A percentile compares a stretch with the other conserved stretches of the same genome.
phyloP scores from a whole-genome alignment of 2,329 filamentous ascomycete genomes.

The Paraphaeosphaeria sporulosa region DNA sequence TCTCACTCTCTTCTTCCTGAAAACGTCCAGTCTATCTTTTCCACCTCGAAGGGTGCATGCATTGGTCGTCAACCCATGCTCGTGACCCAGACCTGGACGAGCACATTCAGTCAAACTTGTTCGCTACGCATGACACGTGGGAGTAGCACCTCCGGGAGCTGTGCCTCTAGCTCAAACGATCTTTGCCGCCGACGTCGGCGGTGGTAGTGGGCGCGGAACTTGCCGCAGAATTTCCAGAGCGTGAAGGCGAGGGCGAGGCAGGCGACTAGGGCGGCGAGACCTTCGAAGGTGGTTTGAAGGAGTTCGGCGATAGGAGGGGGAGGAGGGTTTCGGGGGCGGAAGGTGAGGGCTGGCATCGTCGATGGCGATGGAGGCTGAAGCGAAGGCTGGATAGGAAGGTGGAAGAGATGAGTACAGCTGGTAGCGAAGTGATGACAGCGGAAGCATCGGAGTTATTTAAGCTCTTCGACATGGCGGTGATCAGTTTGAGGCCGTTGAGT shows the following conservation, averaged over 20 bases:
- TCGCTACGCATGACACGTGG: neutral
- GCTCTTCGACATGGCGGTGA: neutral
- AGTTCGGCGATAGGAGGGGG: neutral
- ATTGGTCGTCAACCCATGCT: neutral
- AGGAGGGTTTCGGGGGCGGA: neutral
- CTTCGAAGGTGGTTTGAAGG: neutral
- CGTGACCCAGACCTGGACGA: neutral
- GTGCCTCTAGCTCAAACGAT: slow-evolving; percentile 5
- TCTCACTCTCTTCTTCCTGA: too few species aligned
- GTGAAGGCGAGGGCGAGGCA: neutral
- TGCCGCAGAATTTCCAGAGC: slow-evolving; percentile 7
- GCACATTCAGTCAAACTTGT: neutral
- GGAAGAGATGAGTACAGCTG: neutral
- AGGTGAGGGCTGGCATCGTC: neutral
- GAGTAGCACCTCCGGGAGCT: neutral
- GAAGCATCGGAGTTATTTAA: neutral
- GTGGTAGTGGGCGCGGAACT: slow-evolving; percentile 1
- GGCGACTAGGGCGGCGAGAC: neutral
- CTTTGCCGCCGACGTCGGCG: neutral
- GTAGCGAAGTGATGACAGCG: too few species aligned
- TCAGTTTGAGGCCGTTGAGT: neutral
- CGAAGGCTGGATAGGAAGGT: neutral
- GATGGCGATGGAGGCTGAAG: neutral
- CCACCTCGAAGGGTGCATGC: too few species aligned
- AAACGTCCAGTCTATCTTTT: too few species aligned